A percentile compares a stretch with the other conserved stretches of the same genome.
Evolutionary conservation across 2,329 filamentous ascomycete genomes (phyloP).

Genomic region (Pseudogymnoascus sp.): DNA sequence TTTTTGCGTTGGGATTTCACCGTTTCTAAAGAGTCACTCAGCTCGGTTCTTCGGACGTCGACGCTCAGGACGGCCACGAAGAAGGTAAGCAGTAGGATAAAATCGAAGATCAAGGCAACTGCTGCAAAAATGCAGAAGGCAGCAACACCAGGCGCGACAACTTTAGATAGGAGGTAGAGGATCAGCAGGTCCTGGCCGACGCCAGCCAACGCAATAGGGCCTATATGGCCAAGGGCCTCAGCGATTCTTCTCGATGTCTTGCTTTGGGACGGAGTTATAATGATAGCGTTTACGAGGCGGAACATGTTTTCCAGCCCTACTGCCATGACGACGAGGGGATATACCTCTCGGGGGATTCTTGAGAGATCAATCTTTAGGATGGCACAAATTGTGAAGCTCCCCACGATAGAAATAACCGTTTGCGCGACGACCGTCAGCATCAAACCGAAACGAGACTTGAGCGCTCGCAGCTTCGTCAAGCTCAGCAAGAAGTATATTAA

Average conservation of each 20-base stretch:
- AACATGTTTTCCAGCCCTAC: conserved; percentile 76
- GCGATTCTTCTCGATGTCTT: conserved; percentile 62
- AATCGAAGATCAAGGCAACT: conserved; percentile 67
- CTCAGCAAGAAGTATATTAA: conserved; percentile 57
- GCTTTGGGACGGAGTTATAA: conserved; percentile 61
- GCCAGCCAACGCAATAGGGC: conserved; percentile 59
- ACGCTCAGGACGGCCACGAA: conserved; percentile 73
- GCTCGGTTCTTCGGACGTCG: conserved; percentile 67
- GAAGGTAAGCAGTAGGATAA: conserved; percentile 71
- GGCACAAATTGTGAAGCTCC: conserved; percentile 72
- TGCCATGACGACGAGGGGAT: conserved; percentile 67
- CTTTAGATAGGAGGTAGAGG: conserved; percentile 54
- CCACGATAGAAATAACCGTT: conserved; percentile 63
- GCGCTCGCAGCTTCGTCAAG: conserved; percentile 60
- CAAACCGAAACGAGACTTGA: conserved; percentile 68
- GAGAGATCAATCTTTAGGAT: conserved; percentile 68
- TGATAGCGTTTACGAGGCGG: conserved; percentile 67
- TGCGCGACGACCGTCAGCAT: conserved; percentile 63
- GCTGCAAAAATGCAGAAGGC: conserved; percentile 71
- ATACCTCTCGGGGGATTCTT: conserved; percentile 64
- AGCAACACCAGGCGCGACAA: conserved; percentile 62
- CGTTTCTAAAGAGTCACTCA: conserved; percentile 58
- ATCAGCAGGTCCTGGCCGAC: conserved; percentile 62
- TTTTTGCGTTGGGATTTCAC: conserved; percentile 2
- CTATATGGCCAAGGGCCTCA: conserved; percentile 65